A percentile compares a stretch with the other conserved stretches of the same genome.
Conservation (phyloP, 768 basidiomycete genomes). For the Boletellus ananiceps region DNA sequence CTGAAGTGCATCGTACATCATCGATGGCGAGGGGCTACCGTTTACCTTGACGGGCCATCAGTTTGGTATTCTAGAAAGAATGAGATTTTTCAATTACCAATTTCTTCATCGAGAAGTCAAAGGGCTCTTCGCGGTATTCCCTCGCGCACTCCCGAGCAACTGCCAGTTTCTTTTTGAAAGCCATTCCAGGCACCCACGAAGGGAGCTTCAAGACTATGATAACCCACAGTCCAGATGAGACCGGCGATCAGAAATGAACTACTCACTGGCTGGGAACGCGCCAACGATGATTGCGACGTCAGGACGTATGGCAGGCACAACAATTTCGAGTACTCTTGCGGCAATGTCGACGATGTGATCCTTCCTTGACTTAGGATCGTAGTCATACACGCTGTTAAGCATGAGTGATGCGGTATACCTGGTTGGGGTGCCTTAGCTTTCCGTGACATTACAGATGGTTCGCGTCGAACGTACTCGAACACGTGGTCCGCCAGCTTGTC, state of each 20-base stretch:
- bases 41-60: background rate
- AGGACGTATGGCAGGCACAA: background rate
- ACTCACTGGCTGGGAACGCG: constrained; percentile 9
- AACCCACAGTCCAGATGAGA: background rate
- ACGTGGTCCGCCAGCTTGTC: constrained; percentile 29
- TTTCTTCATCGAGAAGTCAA: constrained; percentile 5
- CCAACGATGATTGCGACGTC: constrained; percentile 2
- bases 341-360: constrained; percentile 5
- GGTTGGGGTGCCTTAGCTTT: too few relatives aligned
- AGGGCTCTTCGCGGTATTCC: background rate
- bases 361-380: constrained; percentile 2
- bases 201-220: constrained; percentile 11
- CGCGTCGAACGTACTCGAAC: constrained; percentile 19
- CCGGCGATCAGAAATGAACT: background rate
- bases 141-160: background rate
- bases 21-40: background rate
- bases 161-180: background rate
- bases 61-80: too few relatives aligned
- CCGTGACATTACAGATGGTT: background rate
- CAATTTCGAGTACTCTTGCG: constrained; percentile 1
- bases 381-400: constrained; percentile 7
- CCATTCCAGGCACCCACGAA: constrained; percentile 11
- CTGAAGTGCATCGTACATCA: constrained; percentile 10
- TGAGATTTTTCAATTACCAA: background rate
- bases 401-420: constrained; percentile 9